Base-by-base conservation (phyloP, 2,329 filamentous ascomycete species). In the Verticillium zaregamsianum region DNA sequence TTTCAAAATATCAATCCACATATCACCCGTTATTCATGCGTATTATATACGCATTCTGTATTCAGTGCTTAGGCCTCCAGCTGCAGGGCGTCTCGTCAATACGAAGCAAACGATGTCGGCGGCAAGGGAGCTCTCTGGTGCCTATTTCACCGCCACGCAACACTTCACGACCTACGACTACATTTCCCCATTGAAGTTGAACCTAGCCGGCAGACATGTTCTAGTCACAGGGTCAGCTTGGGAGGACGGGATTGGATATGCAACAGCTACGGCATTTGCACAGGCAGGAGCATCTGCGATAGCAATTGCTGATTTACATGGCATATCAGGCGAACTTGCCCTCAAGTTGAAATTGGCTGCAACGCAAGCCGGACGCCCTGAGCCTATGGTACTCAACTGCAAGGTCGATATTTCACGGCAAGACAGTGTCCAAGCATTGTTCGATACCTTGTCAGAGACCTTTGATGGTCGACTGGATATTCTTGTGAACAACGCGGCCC, bases 151-250 rank as follows among this genome's bases (percentile, higher is more conserved):
- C 8, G 33, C 33, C 33, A 35, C 33, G 12, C 33, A 35, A 9
- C 33, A 35, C 33, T 1, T 6, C 12, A 35, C 33, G 33, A 35
- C 62, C n/a, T 65, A 65, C 55, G 60, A 62, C 31, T 59, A 35
- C 35, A 64, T 65, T 12, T 61, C 60, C 3, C 61, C 64, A 7
- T 32, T 64, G 7, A 59, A 61, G n/a, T n/a, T 62, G 2, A 55
- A 65, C 39, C 35, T 64, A 3, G 12, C 59, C 23, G 65, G 66
- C 14, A 65, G 66, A 40, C 57, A 63, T 32, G 57, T 67, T 35
- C 45, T 70, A 14, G 61, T 69, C 39, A 69, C 69, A 2, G 68
- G 69, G 8, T 66, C 65, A 39, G 49, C 66, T 11, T 65, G 63
- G 57, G 64, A 65, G 11, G 23, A 25, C 4, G 67, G 68, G 1